Conservation (phyloP, 768 basidiomycete species). For the Leucocoprinus birnbaumii region DNA sequence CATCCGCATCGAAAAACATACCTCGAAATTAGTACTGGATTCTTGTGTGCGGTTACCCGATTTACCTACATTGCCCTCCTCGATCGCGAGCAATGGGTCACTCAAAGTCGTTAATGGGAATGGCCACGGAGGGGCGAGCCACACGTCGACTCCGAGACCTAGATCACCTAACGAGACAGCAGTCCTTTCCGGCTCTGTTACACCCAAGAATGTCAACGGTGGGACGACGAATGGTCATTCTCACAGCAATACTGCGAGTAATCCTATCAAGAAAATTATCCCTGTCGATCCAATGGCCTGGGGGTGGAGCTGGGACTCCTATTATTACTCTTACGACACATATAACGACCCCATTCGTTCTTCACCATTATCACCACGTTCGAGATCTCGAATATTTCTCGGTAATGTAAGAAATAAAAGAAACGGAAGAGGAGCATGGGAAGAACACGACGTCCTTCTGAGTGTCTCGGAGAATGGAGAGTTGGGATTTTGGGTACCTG, state of each 20-base stretch:
- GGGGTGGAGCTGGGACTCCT: slow-evolving; percentile 34
- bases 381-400: neutral
- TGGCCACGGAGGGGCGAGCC: neutral
- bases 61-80: slow-evolving; percentile 28
- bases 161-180: neutral
- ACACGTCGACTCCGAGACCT: neutral
- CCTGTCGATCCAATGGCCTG: slow-evolving; percentile 90
- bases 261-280: slow-evolving; percentile 44
- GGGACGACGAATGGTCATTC: no score
- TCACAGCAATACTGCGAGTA: no score
- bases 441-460: slow-evolving; percentile 69
- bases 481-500: slow-evolving; percentile 79
- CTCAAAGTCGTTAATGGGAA: neutral
- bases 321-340: neutral
- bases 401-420: neutral
- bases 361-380: neutral
- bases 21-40: slow-evolving; percentile 36
- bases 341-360: neutral
- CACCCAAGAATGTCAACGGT: no score
- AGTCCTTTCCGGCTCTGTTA: no score
- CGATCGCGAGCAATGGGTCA: neutral
- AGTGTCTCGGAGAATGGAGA: slow-evolving; percentile 77
- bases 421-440: slow-evolving; percentile 24
- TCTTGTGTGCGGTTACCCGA: slow-evolving; percentile 55
- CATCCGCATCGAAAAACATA: slow-evolving; percentile 39